Evolutionary conservation across 129 eudicot genomes (phyloP), one percentile per base, ranked within the genome.

Genomic region (Logfia minima): DNA sequence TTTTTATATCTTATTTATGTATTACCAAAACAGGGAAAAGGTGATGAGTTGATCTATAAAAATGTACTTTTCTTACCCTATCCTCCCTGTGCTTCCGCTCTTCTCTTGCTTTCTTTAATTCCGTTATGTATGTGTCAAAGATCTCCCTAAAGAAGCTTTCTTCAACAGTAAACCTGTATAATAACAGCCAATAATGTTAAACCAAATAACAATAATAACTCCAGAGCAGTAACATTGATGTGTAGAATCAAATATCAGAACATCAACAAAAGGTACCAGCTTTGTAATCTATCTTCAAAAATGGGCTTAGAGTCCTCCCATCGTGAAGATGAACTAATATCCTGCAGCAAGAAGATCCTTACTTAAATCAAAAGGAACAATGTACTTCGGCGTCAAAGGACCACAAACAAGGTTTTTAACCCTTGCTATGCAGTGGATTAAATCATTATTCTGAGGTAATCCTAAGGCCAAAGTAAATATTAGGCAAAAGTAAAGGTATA

Each of bases 1-100:
- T 8, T 48, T 71, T 41, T 41, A 41, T 6, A 48, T 70, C 23
- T 4, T 69, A 19, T 14, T 55, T n/a, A 55, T 2, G 26, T 17
- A 21, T 58, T 58, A 21, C 63, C 10, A 19, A 58, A 58, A 21
- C 13, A 5, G 11, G 63, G 63, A 58, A 58, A 21, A 58, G 11
- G 13, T 19, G 17, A 22, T 22, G 11, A 14, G 23, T 41, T 69
- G 26, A 52, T 3, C 7, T 19, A 21, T 58, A 18, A 56, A 4
- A 69, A 23, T 59, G 41, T 37, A 61, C 32, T 22, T 39, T 22
- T 41, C 16, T 51, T 82, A 90, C 98, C 98, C 91, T 93, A 32
- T 90, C 98, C 80, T 93, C 98, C 79, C 87, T 87, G 51, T 90
- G 88, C 84, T 82, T 93, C 24, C 90, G 83, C 60, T 93, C 98